These are phyloP conservation scores for Oryza brachyantha DNA, from an alignment of 176 grass and related monocot species.

Conservation along the genomic window DNA sequence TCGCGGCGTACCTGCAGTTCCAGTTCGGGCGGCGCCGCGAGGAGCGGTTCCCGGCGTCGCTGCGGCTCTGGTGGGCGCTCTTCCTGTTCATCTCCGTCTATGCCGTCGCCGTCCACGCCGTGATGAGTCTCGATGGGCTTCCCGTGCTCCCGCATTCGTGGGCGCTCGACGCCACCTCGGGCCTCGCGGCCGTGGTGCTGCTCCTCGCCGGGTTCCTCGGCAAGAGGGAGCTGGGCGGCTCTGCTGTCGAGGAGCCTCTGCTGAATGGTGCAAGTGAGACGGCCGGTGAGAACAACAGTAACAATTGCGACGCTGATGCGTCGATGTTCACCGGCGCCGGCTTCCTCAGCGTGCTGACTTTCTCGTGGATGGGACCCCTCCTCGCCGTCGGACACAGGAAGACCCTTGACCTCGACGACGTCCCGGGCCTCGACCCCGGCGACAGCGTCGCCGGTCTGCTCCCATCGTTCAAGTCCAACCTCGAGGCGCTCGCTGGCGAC, in stretches of 20 bases:
- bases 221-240: neutral
- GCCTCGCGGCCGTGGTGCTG: conserved; percentile 26
- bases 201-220: conserved; percentile 41
- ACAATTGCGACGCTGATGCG: neutral
- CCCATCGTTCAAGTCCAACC: conserved; percentile 58
- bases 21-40: conserved; percentile 27
- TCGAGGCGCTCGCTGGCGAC: conserved; percentile 28
- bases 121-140: neutral
- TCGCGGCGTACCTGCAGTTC: conserved; percentile 51
- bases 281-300: neutral
- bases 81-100: conserved; percentile 53
- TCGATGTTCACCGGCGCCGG: conserved; percentile 57
- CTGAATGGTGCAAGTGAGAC: conserved; percentile 31
- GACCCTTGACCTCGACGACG: conserved; percentile 68
- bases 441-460: conserved; percentile 53
- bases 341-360: conserved; percentile 65
- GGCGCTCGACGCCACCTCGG: conserved; percentile 50
- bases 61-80: conserved; percentile 64
- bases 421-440: conserved; percentile 46
- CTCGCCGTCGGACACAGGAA: conserved; percentile 61
- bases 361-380: conserved; percentile 68
- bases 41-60: conserved; percentile 45
- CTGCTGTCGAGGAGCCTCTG: conserved; percentile 55
- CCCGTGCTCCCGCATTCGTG: conserved; percentile 36
- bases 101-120: conserved; percentile 29